phyloP scores from a whole-genome alignment of 306 rosid genomes.

The Dalbergia cultrata region DNA sequence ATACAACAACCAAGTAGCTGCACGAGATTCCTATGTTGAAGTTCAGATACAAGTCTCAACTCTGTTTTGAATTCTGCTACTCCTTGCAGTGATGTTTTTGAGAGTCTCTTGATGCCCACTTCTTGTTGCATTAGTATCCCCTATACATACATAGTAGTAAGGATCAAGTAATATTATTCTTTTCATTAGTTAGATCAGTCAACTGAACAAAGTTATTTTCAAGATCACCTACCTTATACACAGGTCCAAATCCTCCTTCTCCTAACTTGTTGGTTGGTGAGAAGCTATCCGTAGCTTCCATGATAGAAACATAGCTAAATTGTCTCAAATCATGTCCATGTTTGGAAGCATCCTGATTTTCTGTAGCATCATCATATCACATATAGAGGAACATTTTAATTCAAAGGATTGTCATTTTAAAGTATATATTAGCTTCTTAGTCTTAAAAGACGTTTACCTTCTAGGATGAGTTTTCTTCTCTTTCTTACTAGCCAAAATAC shows the following conservation, averaged over 20 bases:
- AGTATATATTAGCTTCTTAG: too few species aligned
- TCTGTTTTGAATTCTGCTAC: conserved; percentile 42
- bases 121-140: conserved; percentile 37
- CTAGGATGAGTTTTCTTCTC: neutral
- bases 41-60: conserved; percentile 14
- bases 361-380: neutral
- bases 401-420: too few species aligned
- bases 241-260: conserved; percentile 51
- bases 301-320: conserved; percentile 42
- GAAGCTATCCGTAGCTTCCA: conserved; percentile 43
- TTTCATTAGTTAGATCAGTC: too few species aligned
- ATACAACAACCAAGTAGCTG: conserved; percentile 35
- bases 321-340: conserved; percentile 26
- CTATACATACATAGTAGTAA: neutral
- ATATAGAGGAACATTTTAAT: too few species aligned
- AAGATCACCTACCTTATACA: conserved; percentile 44
- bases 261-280: conserved; percentile 18
- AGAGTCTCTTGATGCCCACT: conserved; percentile 41
- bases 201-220: too few species aligned
- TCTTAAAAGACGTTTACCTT: too few species aligned
- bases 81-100: conserved; percentile 35
- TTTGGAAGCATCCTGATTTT: neutral
- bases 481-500: neutral
- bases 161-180: too few species aligned
- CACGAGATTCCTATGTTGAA: conserved; percentile 44